phyloP scores from a whole-genome alignment of 1,139 yeast genomes.

The Hemisphaericaspora lyxosophila region DNA sequence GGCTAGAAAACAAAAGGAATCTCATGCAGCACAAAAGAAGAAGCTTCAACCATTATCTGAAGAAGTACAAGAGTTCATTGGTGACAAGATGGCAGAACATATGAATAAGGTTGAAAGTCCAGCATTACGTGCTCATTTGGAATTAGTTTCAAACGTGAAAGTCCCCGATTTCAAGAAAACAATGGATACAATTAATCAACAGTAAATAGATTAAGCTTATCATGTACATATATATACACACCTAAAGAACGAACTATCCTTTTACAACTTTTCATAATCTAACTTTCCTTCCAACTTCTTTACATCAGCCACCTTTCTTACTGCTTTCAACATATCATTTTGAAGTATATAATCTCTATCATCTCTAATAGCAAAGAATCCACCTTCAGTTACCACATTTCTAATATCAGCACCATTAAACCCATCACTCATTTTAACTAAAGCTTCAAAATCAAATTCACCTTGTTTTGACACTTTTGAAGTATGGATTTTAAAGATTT shows the following conservation, averaged over 20 bases:
- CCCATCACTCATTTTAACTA: slow-evolving; percentile 97
- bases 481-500: slow-evolving; percentile 93
- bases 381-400: slow-evolving; percentile 98
- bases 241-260: not conserved
- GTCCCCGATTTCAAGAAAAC: slow-evolving; percentile 36
- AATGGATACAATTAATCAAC: slow-evolving; percentile 10
- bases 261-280: slow-evolving; percentile 83
- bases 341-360: slow-evolving; percentile 94
- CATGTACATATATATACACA: not conserved
- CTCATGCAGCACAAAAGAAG: slow-evolving; percentile 35
- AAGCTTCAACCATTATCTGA: slow-evolving; percentile 54
- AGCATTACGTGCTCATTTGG: slow-evolving; percentile 40
- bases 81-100: slow-evolving; percentile 62
- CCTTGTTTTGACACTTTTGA: slow-evolving; percentile 85
- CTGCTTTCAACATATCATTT: slow-evolving; percentile 96
- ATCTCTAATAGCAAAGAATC: slow-evolving; percentile 96
- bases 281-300: slow-evolving; percentile 96
- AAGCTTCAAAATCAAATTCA: slow-evolving; percentile 95
- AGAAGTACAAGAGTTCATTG: slow-evolving; percentile 70
- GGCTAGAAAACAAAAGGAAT: slow-evolving; percentile 49
- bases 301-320: slow-evolving; percentile 93
- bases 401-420: slow-evolving; percentile 99
- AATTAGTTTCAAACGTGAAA: slow-evolving; percentile 31
- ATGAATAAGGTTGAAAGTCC: slow-evolving; percentile 43
- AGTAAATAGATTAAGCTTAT: slow-evolving; percentile 1